Base-by-base conservation (phyloP, 1,139 yeast species). In the Pichia sp. region DNA sequence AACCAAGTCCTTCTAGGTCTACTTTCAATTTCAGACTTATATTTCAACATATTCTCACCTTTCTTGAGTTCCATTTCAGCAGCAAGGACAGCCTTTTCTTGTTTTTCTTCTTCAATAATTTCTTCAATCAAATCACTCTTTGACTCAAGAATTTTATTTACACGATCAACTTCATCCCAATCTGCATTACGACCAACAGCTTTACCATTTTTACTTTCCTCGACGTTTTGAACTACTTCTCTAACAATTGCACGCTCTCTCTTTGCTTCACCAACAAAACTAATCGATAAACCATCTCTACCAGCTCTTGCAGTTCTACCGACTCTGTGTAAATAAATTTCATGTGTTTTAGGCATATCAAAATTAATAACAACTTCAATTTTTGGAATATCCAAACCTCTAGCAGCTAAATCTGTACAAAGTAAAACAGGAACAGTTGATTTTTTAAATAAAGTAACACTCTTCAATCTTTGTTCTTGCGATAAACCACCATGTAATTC, bases 271-370 rank as follows among this genome's bases (percentile, higher is more conserved):
- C 98, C 98, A 11, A 95, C 99, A 68, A 93, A 83, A 5, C 98
- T 84, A 46, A 93, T 85, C 46, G 97, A 86, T 53, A 80, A 79
- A 77, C 99, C 99, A 52, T 87, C 89, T 69, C 98, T 81, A 41
- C 99, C 99, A 50, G 97, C 99, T 80, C 99, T 88, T 13, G 99
- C 99, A 52, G 99, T 93, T 78, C 99, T 87, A 72, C 99, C 99
- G 57, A 95, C 97, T 75, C 99, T 85, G 72, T 93, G 99, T 67
- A 93, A 75, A 68, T 93, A 95, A 43, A 90, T 80, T 60, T 93
- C 99, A 64, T 87, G 84, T 28, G 87, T 76, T 67, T 89, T 88
- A 50, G 99, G 99, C 95, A 95, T 89, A 66, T 95, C 99, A 68
- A 78, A 95, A 70, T 93, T 93, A 64, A 93, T 79, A 51, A 93